Conservation (phyloP, 2,329 filamentous ascomycete genomes). For the Pseudogymnoascus sp. region DNA sequence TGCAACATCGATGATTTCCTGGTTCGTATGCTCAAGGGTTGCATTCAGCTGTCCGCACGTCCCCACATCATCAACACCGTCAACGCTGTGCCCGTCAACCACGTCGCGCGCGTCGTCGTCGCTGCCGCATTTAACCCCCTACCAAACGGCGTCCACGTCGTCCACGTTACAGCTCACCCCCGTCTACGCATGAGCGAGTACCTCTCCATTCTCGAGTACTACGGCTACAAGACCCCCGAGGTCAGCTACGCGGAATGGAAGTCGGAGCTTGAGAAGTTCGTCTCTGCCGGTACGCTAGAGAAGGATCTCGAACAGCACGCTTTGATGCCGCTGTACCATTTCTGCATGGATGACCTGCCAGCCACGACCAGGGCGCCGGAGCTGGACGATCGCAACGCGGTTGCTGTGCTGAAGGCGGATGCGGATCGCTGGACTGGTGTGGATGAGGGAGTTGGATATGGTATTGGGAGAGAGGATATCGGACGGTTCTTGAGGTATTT, state of each 20-base stretch:
- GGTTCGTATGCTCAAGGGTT: conserved; percentile 79
- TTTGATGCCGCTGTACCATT: conserved; percentile 63
- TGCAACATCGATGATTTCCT: conserved; percentile 87
- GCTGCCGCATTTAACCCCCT: conserved; percentile 62
- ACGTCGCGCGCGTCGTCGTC: conserved; percentile 75
- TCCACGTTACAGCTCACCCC: conserved; percentile 74
- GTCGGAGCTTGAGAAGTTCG: conserved; percentile 52
- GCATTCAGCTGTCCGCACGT: conserved; percentile 66
- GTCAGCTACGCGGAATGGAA: conserved; percentile 65
- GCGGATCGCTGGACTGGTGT: conserved; percentile 28
- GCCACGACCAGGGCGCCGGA: conserved; percentile 61
- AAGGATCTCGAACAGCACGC: conserved; percentile 54
- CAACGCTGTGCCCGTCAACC: conserved; percentile 81
- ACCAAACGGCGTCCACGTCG: conserved; percentile 43
- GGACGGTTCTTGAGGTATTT: conserved; percentile 21
- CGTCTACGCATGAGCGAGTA: conserved; percentile 72
- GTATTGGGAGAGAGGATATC: conserved; percentile 19
- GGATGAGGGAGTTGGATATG: conserved; percentile 20
- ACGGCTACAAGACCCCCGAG: conserved; percentile 64
- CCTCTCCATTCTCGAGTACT: conserved; percentile 60
- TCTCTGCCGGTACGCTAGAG: conserved; percentile 44
- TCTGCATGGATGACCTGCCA: conserved; percentile 60
- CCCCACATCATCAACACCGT: conserved; percentile 80
- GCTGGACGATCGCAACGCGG: conserved; percentile 61
- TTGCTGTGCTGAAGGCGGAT: conserved; percentile 57